Base-by-base conservation (phyloP, 306 rosid genomes). In the Morella rubra region DNA sequence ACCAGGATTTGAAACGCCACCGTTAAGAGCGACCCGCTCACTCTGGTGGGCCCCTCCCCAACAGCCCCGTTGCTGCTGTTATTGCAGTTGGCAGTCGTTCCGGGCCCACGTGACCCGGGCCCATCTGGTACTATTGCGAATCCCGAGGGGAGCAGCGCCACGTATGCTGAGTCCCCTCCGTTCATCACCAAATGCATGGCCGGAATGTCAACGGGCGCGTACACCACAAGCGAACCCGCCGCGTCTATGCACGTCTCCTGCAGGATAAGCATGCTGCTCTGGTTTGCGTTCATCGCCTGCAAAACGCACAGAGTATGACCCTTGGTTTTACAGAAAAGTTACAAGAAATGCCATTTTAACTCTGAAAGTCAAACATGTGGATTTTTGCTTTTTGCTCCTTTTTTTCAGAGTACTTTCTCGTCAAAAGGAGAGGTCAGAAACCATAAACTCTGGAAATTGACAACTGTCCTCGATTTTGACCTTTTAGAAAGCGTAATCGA, bases 121-220 rank as follows among this genome's bases (percentile, higher is more conserved):
- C 99, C 99, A 13, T 96, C 99, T 0, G 98, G 98, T 0, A 90
- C 96, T 5, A 95, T 85, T 0, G 98, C 93, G 4, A 95, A 95
- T 1, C 98, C 98, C 0, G 98, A 95, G 0, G 98, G 98, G 0
- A 95, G 78, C 4, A 95, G 53, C 0, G 98, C 98, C 85, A 95
- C 98, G 73, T 95, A 95, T 15, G 98, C 97, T 0, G 98, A 95
- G 65, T 95, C 98, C 0, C 98, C 98, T 4, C 98, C 98, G 84
- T 88, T 95, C 98, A 95, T 92, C 5, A 95, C 98, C 1, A 89
- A 91, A 54, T 95, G 98, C 97, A 95, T 95, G n/a, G 98, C 98
- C 0, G 98, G 98, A 5, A 92, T 92, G 62, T 95, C 98, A 0
- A 95, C 98, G 3, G 98, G 98, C 82, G 98, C 98, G 91, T 92